phyloP scores from a whole-genome alignment of 116 monocot genomes.

The Posidonia oceanica region DNA sequence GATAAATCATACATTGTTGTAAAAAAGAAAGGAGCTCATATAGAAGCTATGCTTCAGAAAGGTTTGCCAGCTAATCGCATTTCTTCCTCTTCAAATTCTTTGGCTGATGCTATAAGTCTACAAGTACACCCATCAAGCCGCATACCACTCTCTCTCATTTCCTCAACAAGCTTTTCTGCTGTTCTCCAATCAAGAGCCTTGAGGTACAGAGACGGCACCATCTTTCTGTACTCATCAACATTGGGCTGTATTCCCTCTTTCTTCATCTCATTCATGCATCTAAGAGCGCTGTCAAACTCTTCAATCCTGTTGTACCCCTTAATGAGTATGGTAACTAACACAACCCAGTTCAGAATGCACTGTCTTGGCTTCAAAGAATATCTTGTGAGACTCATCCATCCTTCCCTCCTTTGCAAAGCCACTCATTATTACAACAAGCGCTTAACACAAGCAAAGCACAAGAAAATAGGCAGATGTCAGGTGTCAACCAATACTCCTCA shows the following conservation, averaged over 20 bases:
- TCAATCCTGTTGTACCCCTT: conserved; percentile 35
- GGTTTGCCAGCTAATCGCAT: conserved; percentile 3
- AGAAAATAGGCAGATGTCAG: conserved; percentile 32
- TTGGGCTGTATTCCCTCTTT: conserved; percentile 52
- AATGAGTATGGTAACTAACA: conserved; percentile 39
- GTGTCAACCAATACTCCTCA: conserved; percentile 49
- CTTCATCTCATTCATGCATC: conserved; percentile 67
- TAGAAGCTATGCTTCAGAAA: no score
- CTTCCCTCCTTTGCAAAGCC: conserved; percentile 55
- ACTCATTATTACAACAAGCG: conserved; percentile 78
- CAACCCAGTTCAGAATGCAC: conserved; percentile 45
- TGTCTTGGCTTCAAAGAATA: conserved; percentile 62
- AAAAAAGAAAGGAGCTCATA: no score
- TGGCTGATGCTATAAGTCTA: conserved; percentile 54
- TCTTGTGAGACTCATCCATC: conserved; percentile 64
- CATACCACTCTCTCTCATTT: conserved; percentile 59
- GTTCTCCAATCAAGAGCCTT: conserved; percentile 75
- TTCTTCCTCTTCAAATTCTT: conserved; percentile 65
- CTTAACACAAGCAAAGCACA: neutral
- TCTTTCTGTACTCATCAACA: conserved; percentile 66
- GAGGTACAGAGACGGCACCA: conserved; percentile 60
- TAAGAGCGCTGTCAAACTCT: conserved; percentile 51
- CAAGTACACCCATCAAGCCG: conserved; percentile 33
- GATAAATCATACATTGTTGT: no score
- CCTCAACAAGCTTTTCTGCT: no score